Conservation (phyloP, 768 basidiomycete genomes). For the Mycena polygramma region DNA sequence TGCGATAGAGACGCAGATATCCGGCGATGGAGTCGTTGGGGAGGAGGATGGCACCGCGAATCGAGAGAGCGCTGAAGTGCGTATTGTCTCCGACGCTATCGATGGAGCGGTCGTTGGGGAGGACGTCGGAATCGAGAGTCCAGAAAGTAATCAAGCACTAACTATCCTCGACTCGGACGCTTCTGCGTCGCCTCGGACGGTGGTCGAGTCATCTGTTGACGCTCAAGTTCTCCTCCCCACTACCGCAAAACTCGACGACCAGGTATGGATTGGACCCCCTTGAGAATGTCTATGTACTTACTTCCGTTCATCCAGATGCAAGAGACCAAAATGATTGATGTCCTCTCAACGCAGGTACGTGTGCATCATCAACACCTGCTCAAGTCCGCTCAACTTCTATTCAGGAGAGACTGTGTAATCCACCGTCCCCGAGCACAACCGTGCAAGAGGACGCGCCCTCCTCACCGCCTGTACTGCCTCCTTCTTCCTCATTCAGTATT, state of each 20-base stretch:
- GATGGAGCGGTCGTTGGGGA: slow-evolving; percentile 3
- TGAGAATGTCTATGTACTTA: not conserved
- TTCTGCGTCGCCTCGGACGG: no score
- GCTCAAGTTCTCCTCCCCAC: no score
- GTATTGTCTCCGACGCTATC: no score
- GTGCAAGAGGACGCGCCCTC: slow-evolving; percentile 8
- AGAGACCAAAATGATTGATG: not conserved
- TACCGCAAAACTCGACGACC: not conserved
- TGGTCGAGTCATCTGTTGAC: not conserved
- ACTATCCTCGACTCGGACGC: not conserved
- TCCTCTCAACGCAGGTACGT: slow-evolving; percentile 22
- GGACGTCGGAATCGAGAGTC: slow-evolving; percentile 30
- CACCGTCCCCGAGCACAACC: slow-evolving; percentile 28
- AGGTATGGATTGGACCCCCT: not conserved
- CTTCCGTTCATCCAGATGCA: not conserved
- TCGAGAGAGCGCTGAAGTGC: not conserved
- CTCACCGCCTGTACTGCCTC: slow-evolving; percentile 28
- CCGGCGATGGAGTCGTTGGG: not conserved
- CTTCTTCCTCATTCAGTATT: slow-evolving; percentile 28
- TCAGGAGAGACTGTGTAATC: slow-evolving; percentile 15
- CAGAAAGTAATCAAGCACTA: not conserved
- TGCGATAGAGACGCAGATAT: not conserved
- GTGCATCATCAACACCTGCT: not conserved
- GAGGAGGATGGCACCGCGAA: slow-evolving; percentile 29
- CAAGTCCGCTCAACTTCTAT: not conserved